A percentile compares a stretch with the other conserved stretches of the same genome.
Conservation (phyloP, 2,329 filamentous ascomycete species). For the Penicillium psychrosexuale region DNA sequence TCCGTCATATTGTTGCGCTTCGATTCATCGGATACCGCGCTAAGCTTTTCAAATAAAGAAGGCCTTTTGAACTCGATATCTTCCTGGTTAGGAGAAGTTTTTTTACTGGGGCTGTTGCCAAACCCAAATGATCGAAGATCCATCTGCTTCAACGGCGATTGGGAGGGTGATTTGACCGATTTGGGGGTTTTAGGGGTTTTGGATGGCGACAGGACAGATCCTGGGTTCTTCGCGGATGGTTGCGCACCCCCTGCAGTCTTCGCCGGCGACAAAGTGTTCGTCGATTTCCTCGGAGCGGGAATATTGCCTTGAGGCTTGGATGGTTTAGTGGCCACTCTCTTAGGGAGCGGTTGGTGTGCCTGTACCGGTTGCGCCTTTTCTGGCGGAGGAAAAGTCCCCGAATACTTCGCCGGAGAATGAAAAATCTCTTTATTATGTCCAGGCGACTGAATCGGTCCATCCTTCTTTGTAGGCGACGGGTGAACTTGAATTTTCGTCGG, state of each 20-base stretch:
- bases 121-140: slow-evolving; percentile 3
- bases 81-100: neutral
- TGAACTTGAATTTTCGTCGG: neutral
- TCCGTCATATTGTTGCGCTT: slow-evolving; percentile 19
- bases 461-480: neutral
- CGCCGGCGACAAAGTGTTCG: neutral
- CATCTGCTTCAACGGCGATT: slow-evolving; percentile 1
- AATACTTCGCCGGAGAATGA: neutral
- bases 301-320: neutral
- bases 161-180: neutral
- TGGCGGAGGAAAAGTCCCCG: neutral
- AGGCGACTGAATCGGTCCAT: neutral
- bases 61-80: slow-evolving; percentile 4
- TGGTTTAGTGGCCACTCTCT: neutral
- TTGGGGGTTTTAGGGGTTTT: neutral
- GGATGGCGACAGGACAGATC: neutral
- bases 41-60: slow-evolving; percentile 17
- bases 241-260: neutral
- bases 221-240: neutral
- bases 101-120: neutral
- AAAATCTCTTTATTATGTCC: neutral
- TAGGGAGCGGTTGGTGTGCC: neutral
- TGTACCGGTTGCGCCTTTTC: neutral
- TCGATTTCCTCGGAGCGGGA: neutral
- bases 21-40: slow-evolving; percentile 12